These are phyloP conservation scores for Suillus ampliporus DNA, from an alignment of 768 basidiomycete species.

Conservation along the genomic window DNA sequence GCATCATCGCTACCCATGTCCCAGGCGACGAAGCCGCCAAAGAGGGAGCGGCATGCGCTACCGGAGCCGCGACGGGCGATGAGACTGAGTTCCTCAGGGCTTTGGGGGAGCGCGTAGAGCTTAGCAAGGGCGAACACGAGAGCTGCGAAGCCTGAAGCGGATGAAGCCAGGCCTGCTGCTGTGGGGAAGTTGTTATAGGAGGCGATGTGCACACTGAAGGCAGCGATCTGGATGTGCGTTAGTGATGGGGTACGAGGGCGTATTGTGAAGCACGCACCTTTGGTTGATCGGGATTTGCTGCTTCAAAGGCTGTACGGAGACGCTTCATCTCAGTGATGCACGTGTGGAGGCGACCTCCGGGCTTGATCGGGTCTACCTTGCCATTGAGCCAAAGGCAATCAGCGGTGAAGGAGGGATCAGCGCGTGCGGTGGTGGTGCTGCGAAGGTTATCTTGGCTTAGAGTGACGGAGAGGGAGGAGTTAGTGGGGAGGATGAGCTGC, in stretches of 20 bases:
- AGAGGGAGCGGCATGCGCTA: slow-evolving; percentile 96
- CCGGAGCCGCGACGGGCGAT: slow-evolving; percentile 98
- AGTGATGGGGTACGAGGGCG: slow-evolving; percentile 14
- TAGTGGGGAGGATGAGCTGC: slow-evolving; percentile 93
- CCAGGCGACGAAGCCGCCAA: slow-evolving; percentile 98
- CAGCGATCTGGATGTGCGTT: slow-evolving; percentile 57
- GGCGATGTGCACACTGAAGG: slow-evolving; percentile 81
- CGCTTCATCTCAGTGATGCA: slow-evolving; percentile 90
- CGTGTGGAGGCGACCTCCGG: slow-evolving; percentile 75
- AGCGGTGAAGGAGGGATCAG: slow-evolving; percentile 70
- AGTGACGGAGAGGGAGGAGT: slow-evolving; percentile 97
- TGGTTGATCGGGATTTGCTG: slow-evolving; percentile 62
- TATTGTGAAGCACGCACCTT: slow-evolving; percentile 53
- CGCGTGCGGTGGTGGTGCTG: slow-evolving; percentile 91
- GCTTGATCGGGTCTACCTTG: slow-evolving; percentile 86
- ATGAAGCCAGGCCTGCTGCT: slow-evolving; percentile 96
- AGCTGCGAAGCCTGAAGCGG: slow-evolving; percentile 96
- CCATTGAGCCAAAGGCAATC: slow-evolving; percentile 97
- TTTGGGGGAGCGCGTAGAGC: slow-evolving; percentile 81
- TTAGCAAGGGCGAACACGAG: slow-evolving; percentile 88
- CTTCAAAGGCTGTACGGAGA: slow-evolving; percentile 77
- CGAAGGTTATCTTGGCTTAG: slow-evolving; percentile 95
- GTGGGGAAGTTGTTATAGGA: slow-evolving; percentile 99
- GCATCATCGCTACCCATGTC: slow-evolving; percentile 63
- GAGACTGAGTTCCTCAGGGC: slow-evolving; percentile 83